Evolutionary conservation across 2,329 filamentous ascomycete species (phyloP).

Genomic region (Trichophaea hybrida): DNA sequence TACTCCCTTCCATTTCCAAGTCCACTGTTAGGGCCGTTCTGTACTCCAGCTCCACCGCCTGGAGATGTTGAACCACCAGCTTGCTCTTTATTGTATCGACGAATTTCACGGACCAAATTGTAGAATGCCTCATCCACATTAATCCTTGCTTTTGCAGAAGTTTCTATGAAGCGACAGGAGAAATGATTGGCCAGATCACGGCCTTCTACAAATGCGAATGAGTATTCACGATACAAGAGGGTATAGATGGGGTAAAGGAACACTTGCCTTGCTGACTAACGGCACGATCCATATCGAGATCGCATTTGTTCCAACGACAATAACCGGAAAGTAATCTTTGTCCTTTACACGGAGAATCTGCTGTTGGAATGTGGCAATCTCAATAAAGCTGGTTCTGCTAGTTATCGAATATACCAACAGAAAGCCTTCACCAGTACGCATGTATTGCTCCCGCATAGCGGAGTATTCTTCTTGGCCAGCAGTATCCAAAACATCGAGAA

Average conservation of each 20-base stretch:
- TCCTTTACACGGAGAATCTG: constrained; percentile 98
- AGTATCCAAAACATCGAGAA: constrained; percentile 95
- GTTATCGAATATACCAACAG: constrained; percentile 97
- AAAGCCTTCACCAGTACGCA: constrained; percentile 97
- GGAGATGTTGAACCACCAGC: constrained; percentile 56
- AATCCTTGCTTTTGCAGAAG: constrained; percentile 92
- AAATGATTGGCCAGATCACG: constrained; percentile 74
- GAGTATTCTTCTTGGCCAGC: constrained; percentile 98
- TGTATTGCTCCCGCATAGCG: constrained; percentile 99
- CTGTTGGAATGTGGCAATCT: constrained; percentile 97
- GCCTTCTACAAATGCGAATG: constrained; percentile 44
- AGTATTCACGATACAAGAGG: neutral
- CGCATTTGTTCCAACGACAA: constrained; percentile 97
- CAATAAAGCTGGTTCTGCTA: constrained; percentile 91
- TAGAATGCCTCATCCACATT: constrained; percentile 98
- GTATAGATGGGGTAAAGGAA: constrained; percentile 16
- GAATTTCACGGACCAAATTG: constrained; percentile 94
- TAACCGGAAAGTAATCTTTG: constrained; percentile 99
- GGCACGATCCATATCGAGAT: constrained; percentile 83
- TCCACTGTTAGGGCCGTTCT: constrained; percentile 44
- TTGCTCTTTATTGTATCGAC: constrained; percentile 97
- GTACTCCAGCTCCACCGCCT: constrained; percentile 17
- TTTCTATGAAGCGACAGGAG: constrained; percentile 97
- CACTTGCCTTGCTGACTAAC: constrained; percentile 76
- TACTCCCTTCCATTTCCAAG: constrained; percentile 39